Percentiles rank a stretch among this genome's conserved stretches.
Conservation (phyloP, 164 flowering plant genomes). For the Vitis riparia region DNA sequence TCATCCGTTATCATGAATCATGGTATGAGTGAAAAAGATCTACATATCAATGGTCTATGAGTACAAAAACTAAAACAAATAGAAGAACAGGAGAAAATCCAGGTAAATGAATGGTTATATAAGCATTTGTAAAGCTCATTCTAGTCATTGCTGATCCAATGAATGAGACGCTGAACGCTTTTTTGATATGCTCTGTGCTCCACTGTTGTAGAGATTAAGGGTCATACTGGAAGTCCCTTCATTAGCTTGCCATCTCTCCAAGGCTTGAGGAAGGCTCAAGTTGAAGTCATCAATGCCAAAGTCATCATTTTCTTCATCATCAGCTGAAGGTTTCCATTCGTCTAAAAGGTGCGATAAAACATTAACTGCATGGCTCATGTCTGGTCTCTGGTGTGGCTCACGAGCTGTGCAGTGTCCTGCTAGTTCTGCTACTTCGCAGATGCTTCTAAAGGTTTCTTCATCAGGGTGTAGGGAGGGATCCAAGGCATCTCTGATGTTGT, state of each 20-base stretch:
- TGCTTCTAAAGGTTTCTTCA: slow-evolving; percentile 26
- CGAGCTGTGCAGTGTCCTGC: slow-evolving; percentile 41
- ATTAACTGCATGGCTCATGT: slow-evolving; percentile 39
- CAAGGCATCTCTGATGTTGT: slow-evolving; percentile 22
- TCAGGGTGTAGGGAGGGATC: slow-evolving; percentile 26
- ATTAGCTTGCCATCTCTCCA: slow-evolving; percentile 20
- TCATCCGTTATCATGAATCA: too few relatives aligned
- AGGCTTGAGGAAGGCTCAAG: slow-evolving; percentile 17
- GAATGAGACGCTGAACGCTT: too few relatives aligned
- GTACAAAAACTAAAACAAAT: too few relatives aligned
- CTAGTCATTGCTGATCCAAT: too few relatives aligned
- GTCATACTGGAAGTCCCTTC: slow-evolving; percentile 11
- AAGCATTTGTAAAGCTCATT: too few relatives aligned
- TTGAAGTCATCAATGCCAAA: neutral
- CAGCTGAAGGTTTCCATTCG: slow-evolving; percentile 27
- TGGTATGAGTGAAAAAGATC: too few relatives aligned
- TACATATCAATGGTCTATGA: too few relatives aligned
- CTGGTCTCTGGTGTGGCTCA: slow-evolving; percentile 36
- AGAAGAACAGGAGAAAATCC: too few relatives aligned
- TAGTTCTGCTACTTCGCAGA: slow-evolving; percentile 32
- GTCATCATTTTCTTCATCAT: slow-evolving; percentile 16
- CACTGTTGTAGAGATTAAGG: too few relatives aligned
- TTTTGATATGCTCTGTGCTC: too few relatives aligned
- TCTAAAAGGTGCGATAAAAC: slow-evolving; percentile 31
- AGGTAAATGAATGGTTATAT: too few relatives aligned